These are phyloP conservation scores for Solanum chiquidenum DNA, from an alignment of 257 asterid species.

Conservation along the genomic window DNA sequence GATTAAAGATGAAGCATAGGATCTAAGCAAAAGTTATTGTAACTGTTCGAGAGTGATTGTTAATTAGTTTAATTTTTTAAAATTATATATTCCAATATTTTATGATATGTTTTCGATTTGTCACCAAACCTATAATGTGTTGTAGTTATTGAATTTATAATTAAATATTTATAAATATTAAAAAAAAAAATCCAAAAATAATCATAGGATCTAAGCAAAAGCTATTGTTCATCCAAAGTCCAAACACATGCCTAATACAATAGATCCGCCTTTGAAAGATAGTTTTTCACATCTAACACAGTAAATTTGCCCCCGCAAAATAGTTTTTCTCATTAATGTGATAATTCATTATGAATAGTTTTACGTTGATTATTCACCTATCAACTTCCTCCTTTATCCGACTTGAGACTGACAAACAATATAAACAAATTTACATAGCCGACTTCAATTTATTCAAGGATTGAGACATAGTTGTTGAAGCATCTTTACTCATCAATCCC, in stretches of 20 bases:
- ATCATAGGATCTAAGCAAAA: not conserved
- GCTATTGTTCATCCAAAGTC: not conserved
- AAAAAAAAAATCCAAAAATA: not conserved
- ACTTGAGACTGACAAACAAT: not conserved
- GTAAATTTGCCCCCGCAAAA: accelerated
- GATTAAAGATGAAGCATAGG: too few relatives aligned
- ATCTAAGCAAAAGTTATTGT: too few relatives aligned
- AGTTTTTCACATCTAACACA: not conserved
- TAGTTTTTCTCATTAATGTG: not conserved
- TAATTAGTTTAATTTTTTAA: not conserved
- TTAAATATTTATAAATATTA: not conserved
- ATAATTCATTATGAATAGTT: not conserved
- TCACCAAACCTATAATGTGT: not conserved
- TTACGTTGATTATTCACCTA: not conserved
- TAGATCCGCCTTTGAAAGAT: not conserved
- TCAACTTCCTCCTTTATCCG: not conserved
- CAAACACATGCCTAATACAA: not conserved
- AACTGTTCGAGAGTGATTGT: not conserved
- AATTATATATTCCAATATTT: not conserved
- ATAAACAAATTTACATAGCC: not conserved
- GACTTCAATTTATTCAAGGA: not conserved
- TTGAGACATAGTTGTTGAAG: not conserved
- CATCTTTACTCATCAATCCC: not conserved
- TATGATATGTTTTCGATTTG: not conserved
- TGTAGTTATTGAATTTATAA: not conserved